Evolutionary conservation across 148 eudicot genomes (phyloP).

Genomic region (Limonium bicolor): DNA sequence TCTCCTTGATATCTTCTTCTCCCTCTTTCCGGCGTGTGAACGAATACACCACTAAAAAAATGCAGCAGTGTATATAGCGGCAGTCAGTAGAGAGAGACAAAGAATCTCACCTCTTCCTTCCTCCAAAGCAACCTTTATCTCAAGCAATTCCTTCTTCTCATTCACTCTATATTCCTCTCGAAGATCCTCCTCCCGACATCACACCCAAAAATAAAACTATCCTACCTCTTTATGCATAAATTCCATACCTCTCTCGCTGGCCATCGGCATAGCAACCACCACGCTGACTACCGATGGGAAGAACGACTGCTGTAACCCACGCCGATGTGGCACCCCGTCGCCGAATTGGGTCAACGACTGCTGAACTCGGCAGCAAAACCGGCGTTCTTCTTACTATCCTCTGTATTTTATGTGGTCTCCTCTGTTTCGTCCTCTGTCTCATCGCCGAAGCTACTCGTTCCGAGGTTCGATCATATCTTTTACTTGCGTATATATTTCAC

Average conservation of each 20-base stretch:
- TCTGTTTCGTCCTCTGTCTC: conserved; percentile 44
- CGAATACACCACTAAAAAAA: no score
- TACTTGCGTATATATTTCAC: no score
- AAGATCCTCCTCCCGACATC: no score
- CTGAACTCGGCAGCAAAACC: conserved; percentile 19
- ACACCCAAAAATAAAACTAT: background rate
- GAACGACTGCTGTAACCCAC: conserved; percentile 15
- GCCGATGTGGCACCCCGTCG: conserved; percentile 26
- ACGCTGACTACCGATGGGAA: conserved; percentile 8
- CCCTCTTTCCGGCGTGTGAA: no score
- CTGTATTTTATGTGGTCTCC: conserved; percentile 24
- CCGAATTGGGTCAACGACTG: conserved; percentile 6
- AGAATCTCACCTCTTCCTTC: conserved; percentile 1
- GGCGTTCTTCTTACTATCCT: conserved; percentile 26
- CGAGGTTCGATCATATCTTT: conserved; percentile 10
- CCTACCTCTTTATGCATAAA: background rate
- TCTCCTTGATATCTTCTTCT: no score
- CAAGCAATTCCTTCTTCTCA: conserved; percentile 53
- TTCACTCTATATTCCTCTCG: no score
- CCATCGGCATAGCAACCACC: background rate
- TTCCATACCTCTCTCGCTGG: background rate
- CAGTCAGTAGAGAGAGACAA: no score
- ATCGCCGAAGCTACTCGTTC: conserved; percentile 39
- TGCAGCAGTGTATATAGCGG: no score
- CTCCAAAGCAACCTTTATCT: conserved; percentile 92